Percentiles rank a stretch among this genome's conserved stretches.
Conservation (phyloP, 345 rosid species). For the Gossypium ekmanianum region DNA sequence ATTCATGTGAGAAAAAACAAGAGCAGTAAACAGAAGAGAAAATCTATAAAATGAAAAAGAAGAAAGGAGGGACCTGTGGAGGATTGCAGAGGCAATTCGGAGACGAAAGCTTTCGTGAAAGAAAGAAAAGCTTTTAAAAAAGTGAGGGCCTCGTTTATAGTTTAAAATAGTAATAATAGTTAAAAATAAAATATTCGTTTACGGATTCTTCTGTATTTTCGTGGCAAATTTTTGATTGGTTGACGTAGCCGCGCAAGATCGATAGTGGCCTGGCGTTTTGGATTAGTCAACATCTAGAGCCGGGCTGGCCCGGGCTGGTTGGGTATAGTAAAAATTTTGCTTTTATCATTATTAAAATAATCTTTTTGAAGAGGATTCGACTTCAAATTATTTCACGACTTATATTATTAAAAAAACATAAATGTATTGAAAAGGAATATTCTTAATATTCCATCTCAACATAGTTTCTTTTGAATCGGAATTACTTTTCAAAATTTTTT, state of each 20-base stretch:
- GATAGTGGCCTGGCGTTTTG: neutral
- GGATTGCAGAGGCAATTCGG: conserved; percentile 6
- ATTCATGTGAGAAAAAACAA: neutral
- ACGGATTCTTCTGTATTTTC: neutral
- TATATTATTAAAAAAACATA: too few relatives aligned
- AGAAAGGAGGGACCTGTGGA: neutral
- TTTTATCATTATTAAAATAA: too few relatives aligned
- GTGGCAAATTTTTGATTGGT: neutral
- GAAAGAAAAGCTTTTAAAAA: neutral
- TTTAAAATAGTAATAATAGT: too few relatives aligned
- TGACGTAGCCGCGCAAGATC: neutral
- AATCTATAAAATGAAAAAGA: neutral
- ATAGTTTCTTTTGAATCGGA: too few relatives aligned
- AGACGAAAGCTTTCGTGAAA: conserved; percentile 6
- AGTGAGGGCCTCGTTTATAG: neutral
- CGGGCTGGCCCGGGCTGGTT: too few relatives aligned
- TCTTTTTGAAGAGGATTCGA: too few relatives aligned
- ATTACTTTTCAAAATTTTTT: too few relatives aligned
- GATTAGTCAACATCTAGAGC: neutral
- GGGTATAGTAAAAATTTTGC: neutral
- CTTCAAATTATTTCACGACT: too few relatives aligned
- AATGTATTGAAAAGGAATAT: too few relatives aligned
- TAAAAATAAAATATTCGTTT: neutral
- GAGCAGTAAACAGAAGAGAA: neutral
- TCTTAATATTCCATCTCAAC: too few relatives aligned